These are phyloP conservation scores for Tuber melanosporum DNA, from an alignment of 495 filamentous ascomycete species.

Conservation along the genomic window DNA sequence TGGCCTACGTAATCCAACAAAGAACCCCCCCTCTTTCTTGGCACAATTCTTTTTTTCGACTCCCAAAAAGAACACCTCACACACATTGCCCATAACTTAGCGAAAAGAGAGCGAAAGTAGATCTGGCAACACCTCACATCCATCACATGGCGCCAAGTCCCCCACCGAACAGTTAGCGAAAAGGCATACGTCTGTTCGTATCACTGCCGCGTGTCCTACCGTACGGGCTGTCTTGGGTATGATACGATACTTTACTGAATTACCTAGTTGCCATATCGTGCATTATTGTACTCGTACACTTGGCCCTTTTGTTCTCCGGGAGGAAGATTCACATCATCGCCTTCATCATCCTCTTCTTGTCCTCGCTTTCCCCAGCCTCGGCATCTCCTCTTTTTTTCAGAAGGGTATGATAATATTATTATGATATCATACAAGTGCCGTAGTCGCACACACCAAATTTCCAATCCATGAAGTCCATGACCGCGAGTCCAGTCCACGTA, in stretches of 20 bases:
- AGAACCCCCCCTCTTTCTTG: not conserved
- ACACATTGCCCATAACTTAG: not conserved
- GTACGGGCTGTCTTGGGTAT: not conserved
- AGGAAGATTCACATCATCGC: not conserved
- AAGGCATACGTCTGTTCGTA: not conserved
- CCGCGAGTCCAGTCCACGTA: not conserved
- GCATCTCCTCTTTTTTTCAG: not conserved
- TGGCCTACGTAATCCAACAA: not conserved
- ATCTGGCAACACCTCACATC: not conserved
- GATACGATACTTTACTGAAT: not conserved
- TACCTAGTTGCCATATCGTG: not conserved
- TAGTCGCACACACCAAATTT: too few relatives aligned
- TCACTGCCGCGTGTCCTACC: not conserved
- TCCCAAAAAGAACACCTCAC: not conserved
- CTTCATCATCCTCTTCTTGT: not conserved
- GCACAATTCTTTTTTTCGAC: not conserved
- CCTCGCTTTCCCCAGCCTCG: not conserved
- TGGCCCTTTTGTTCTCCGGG: not conserved
- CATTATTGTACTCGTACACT: not conserved
- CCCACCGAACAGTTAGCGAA: not conserved
- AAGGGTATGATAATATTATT: too few relatives aligned
- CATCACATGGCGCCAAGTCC: not conserved
- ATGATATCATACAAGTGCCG: too few relatives aligned
- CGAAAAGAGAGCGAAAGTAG: not conserved
- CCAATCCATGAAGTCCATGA: too few relatives aligned